Evolutionary conservation across 75 land plant species (phyloP), one percentile per base, ranked within the genome.

Genomic region (Pinus taeda): DNA sequence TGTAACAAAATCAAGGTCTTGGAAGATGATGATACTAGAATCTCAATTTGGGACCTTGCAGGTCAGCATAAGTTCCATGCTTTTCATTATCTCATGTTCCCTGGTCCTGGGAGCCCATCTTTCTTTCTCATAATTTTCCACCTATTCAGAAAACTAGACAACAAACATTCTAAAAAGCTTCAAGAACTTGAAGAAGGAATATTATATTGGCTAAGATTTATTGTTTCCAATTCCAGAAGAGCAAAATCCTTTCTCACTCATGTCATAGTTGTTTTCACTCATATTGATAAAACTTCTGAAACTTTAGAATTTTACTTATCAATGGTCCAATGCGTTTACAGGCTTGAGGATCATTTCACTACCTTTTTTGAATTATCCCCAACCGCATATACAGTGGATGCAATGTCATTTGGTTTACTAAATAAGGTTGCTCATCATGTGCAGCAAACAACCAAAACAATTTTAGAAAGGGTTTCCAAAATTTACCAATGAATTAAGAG

Each of bases 51-150:
- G 97, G 90, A 92, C 66, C 79, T 94, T 13, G 85, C 82, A 15
- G 90, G 92, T 1, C 90, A 92, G 76, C 84, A 88, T 59, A 92
- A 88, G 64, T 85, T 80, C 76, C 87, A 79, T 73, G 81, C 92
- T 22, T 80, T 94, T 21, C 97, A 92, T 80, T 94, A 94, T 55
- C 78, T 88, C 75, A 85, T 94, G 83, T 90, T 94, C 53, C 97
- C 97, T 12, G 94, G 89, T 7, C 78, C 79, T 65, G 86, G 88
- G 9, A 90, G 88, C 71, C 87, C 90, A 22, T 84, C 90, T 1
- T 84, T 83, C 63, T 92, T 92, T 81, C 77, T 92, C 6, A 83
- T 92, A 57, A 53, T 90, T 15, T 83, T 82, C 72, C 88, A 86
- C 62, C 74, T 87, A 20, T 90, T 86, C 76, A 71, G 80, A 73